Conservation (phyloP, 371 early-diverging fungal genomes). For the Choanephora cucurbitarum region DNA sequence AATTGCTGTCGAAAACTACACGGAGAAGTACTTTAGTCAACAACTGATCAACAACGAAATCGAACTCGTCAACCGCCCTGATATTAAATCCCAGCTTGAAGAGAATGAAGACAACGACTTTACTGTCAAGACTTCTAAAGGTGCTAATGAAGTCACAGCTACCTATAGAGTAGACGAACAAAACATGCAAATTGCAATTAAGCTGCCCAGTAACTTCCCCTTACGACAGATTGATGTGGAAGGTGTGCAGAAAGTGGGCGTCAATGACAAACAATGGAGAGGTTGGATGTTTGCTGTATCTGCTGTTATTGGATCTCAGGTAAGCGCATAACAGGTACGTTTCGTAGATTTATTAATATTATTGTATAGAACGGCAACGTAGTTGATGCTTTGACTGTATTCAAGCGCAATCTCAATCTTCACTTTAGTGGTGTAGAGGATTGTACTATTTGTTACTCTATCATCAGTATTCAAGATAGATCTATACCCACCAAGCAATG, state of each 20-base stretch:
- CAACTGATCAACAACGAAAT: conserved; percentile 69
- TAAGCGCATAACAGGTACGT: no score
- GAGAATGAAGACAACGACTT: conserved; percentile 63
- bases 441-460: conserved; percentile 95
- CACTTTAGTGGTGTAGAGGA: conserved; percentile 95
- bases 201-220: conserved; percentile 83
- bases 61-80: conserved; percentile 50
- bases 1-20: conserved; percentile 75
- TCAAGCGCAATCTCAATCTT: conserved; percentile 80
- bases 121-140: conserved; percentile 67
- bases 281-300: conserved; percentile 85
- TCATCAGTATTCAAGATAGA: conserved; percentile 85
- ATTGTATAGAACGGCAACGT: conserved; percentile 76
- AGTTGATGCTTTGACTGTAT: conserved; percentile 78
- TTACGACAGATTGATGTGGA: conserved; percentile 81
- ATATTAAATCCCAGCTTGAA: conserved; percentile 45
- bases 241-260: conserved; percentile 78
- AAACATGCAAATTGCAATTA: conserved; percentile 79
- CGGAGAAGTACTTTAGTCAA: conserved; percentile 72
- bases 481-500: conserved; percentile 92
- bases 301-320: conserved; percentile 74
- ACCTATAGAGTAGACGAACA: conserved; percentile 86
- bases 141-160: conserved; percentile 74
- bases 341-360: neutral
- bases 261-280: conserved; percentile 86